Conservation (phyloP, 1,139 yeast genomes). For the Nakaseomyces kungkrabaensis region DNA sequence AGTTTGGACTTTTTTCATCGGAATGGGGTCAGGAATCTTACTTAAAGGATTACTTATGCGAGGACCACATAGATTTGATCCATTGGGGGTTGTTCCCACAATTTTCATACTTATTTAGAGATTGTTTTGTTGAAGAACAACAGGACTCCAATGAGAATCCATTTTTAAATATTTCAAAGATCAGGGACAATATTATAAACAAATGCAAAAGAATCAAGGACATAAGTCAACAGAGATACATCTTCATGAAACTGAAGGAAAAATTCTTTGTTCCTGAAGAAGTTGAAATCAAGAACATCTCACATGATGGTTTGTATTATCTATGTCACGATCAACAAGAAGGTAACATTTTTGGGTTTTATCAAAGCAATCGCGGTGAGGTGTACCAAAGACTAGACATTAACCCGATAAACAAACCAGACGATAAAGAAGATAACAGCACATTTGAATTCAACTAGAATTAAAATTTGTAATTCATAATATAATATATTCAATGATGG, state of each 20-base stretch:
- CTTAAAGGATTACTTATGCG: conserved; percentile 31
- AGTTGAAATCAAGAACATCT: conserved; percentile 25
- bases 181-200: not conserved
- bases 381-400: conserved; percentile 1
- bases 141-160: not conserved
- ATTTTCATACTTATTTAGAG: conserved; percentile 17
- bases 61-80: conserved; percentile 58
- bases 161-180: not conserved
- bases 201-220: not conserved
- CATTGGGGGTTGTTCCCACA: conserved; percentile 74
- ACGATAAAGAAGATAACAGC: not conserved
- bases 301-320: conserved; percentile 80
- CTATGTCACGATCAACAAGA: conserved; percentile 68
- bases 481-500: not conserved
- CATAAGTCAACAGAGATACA: conserved; percentile 32
- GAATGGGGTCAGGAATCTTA: conserved; percentile 44
- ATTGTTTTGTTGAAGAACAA: not conserved
- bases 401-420: not conserved
- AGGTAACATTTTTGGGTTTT: conserved; percentile 72
- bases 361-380: conserved; percentile 42
- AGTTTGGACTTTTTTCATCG: conserved; percentile 37
- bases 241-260: conserved; percentile 95
- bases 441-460: not conserved
- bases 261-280: conserved; percentile 77
- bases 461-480: not conserved